A percentile compares a stretch with the other conserved stretches of the same genome.
These are phyloP conservation scores for Stereum hirsutum DNA, from an alignment of 1,284 basidiomycete genomes.

Conservation along the genomic window DNA sequence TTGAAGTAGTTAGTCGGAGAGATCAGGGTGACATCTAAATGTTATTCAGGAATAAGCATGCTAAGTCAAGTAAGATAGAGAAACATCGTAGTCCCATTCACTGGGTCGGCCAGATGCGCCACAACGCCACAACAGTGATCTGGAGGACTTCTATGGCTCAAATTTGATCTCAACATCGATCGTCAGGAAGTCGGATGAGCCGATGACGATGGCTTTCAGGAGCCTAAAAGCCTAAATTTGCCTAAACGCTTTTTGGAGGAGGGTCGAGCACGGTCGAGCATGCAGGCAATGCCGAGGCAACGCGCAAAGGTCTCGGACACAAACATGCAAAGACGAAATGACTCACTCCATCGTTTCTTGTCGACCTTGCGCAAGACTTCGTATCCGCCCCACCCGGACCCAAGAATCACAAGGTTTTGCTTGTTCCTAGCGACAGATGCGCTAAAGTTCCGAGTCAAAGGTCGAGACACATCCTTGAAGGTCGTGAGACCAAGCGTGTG, in stretches of 20 bases:
- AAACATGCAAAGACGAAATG: background rate
- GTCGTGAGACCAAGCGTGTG: background rate
- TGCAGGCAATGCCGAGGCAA: too few relatives aligned
- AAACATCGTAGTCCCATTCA: too few relatives aligned
- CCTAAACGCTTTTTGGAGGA: too few relatives aligned
- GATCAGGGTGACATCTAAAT: constrained; percentile 56
- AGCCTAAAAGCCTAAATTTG: too few relatives aligned
- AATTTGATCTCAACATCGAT: too few relatives aligned
- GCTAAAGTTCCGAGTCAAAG: constrained; percentile 15
- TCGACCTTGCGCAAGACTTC: constrained; percentile 57
- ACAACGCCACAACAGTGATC: too few relatives aligned
- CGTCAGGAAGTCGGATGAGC: too few relatives aligned
- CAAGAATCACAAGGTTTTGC: constrained; percentile 70
- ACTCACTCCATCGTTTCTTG: constrained; percentile 59
- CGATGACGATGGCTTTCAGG: too few relatives aligned
- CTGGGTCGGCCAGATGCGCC: too few relatives aligned
- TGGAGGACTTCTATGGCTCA: too few relatives aligned
- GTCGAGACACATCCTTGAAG: background rate
- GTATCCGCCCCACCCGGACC: constrained; percentile 83
- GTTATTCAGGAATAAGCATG: background rate
- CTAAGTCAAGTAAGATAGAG: too few relatives aligned
- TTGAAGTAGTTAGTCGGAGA: constrained; percentile 78
- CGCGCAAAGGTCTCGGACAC: background rate
- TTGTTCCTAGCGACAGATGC: constrained; percentile 24
- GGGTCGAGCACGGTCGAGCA: too few relatives aligned